phyloP scores from a whole-genome alignment of 768 basidiomycete species.

The Psilocybe sp. region DNA sequence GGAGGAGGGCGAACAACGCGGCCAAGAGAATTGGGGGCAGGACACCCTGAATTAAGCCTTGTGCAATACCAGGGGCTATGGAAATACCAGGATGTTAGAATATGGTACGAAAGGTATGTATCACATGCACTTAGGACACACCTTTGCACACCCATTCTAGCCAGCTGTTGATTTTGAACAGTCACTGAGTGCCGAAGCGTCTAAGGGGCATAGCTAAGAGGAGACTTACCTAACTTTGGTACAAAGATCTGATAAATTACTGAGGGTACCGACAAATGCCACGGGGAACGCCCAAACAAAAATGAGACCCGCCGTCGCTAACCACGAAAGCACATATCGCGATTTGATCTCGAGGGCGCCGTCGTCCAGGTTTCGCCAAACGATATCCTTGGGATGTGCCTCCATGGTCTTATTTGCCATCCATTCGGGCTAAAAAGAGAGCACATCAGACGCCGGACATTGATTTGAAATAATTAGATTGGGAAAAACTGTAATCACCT shows the following conservation, averaged over 20 bases:
- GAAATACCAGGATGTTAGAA: background rate
- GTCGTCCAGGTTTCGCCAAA: conserved; percentile 56
- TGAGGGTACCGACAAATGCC: conserved; percentile 61
- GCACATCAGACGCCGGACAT: background rate
- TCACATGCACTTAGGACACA: conserved; percentile 15
- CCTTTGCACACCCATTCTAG: conserved; percentile 53
- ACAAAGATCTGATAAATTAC: conserved; percentile 56
- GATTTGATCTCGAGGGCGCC: conserved; percentile 49
- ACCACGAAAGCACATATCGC: conserved; percentile 53
- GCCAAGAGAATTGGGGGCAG: conserved; percentile 65
- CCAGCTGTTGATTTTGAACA: no score
- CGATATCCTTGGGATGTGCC: conserved; percentile 49
- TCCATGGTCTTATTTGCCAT: conserved; percentile 69
- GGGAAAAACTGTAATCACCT: conserved; percentile 25
- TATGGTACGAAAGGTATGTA: background rate
- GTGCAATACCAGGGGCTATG: conserved; percentile 32
- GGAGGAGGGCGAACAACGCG: conserved; percentile 59
- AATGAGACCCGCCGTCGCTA: conserved; percentile 56
- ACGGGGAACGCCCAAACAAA: conserved; percentile 66
- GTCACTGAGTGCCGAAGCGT: no score
- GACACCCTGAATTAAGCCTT: conserved; percentile 62
- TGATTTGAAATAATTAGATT: conserved; percentile 3
- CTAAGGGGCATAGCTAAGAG: no score
- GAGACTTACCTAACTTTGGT: conserved; percentile 37
- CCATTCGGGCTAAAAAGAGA: conserved; percentile 36